Evolutionary conservation across 495 filamentous ascomycete species (phyloP), one percentile per base, ranked within the genome.

Genomic region (Parathielavia hyrcaniae): DNA sequence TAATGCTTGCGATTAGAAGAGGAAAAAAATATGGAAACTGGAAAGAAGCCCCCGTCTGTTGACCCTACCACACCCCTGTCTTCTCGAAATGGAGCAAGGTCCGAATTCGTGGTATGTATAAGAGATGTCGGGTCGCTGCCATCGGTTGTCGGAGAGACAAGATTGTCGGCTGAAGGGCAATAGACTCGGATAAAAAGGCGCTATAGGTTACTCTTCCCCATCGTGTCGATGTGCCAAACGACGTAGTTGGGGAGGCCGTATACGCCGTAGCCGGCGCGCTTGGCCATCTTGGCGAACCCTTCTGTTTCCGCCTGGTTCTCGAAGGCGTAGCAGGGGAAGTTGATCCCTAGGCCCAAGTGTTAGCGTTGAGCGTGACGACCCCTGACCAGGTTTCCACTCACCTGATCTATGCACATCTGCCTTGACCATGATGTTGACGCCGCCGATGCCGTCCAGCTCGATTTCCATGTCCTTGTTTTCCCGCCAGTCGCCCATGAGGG

Each of bases 301-400:
- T 98, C 93, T 6, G 93, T 98, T 73, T 98, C 93, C 60, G 93
- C 93, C 75, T 98, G 93, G 73, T 98, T 97, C 74, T 98, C 95
- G 71, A 98, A 98, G 16, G 93, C 82, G 69, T 98, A 98, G 69
- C 86, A 83, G 17, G 93, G 93, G 75, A 98, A 98, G 73, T 98
- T 98, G 75, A 98, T 90, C 41, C 92, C 92, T 91, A 8, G 5
- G 2, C 16, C 13, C 26, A 35, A 38, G n/a, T 52, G 32, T 50
- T 7, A 52, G 49, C 20, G 4, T n/a, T 26, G 35, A 4, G 9
- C 13, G 0, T 12, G 20, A 40, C 32, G 3, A 17, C 16, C 16
- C 14, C 7, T 1, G 13, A 4, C 7, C 16, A 40, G 13, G 1
- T 22, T 7, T 23, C 6, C 11, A 73, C 77, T 58, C 80, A 93